Base-by-base conservation (phyloP, 2,329 filamentous ascomycete genomes). In the Davidsoniella eucalypti region DNA sequence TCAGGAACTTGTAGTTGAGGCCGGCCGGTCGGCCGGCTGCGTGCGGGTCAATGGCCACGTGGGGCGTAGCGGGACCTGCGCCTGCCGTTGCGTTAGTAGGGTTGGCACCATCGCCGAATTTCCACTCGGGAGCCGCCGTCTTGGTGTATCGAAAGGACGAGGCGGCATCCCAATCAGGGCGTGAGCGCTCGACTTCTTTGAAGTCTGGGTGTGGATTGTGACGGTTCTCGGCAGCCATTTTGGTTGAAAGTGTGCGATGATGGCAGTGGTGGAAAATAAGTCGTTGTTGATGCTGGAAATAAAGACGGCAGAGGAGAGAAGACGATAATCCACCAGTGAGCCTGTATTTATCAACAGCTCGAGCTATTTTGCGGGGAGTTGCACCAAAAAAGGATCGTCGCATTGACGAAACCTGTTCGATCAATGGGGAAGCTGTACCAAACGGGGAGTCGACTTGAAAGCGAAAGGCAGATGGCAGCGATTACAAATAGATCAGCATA, bases 1-100 rank as follows among this genome's bases (percentile, higher is more conserved):
- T 94, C 54, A 95, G 70, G 12, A 95, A 75, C 66, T 94, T 94
- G 75, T 96, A 95, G 72, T 95, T 95, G 67, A 75, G 78, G 1
- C 69, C 66, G 0, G 76, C 66, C 0, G 78, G 72, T 0, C 88
- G 75, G 29, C 80, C 84, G 25, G 78, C 68, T 51, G 73, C 81
- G 62, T 88, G 79, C 0, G 88, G 88, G 63, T 94, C 82, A 58
- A 95, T 94, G 60, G 80, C 69, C 56, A 90, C 65, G 66, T 94
- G 85, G 29, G 50, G 47, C n/a, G 52, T 62, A 53, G 77, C 75
- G 50, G 56, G 53, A 49, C 43, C 52, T 36, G 52, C 51, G 54
- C 55, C 53, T 16, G 56, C 52, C 38, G 56, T 51, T 2, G 41
- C 18, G 51, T 59, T 54, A 25, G 65, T 62, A 21, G 68, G 62